Base-by-base conservation (phyloP, 2,329 filamentous ascomycete species). In the Neonectria coccinea region DNA sequence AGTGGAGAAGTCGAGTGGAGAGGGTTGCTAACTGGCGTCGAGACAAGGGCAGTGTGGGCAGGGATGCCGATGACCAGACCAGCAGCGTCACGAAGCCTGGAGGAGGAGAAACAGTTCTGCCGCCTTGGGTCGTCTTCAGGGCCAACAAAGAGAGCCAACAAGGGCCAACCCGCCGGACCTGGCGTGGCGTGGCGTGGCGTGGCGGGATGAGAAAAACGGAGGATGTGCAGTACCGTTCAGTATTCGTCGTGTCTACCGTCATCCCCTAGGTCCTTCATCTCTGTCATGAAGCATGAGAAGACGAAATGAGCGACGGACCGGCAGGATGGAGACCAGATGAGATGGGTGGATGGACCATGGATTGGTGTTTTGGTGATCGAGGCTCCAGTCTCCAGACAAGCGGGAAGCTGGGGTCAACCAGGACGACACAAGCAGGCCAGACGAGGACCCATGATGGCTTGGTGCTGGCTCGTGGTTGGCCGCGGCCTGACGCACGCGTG, bases 391-490 rank as follows among this genome's bases (percentile, higher is more conserved):
- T 31, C 33, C 47, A 45, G 41, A 58, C 22, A 45, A 36, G 25
- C 45, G 44, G 39, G 54, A 48, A 67, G 51, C 60, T 65, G 60
- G 62, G 64, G 64, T 56, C 56, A 45, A 51, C 60, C 53, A 62
- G 52, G 47, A 58, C 58, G 42, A 58, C 56, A 42, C 39, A 71
- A 67, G 58, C 69, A 66, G 64, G 64, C 64, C 27, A 60, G 22
- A 53, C 53, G 54, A 56, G 56, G 61, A 64, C 50, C 61, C 61
- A 31, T 50, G 47, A 50, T 33, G 48, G 53, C 10, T 50, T 50
- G 55, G 31, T 41, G 55, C 55, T 51, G 54, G 48, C 45, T 27
- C 25, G n/a, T 58, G 61, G 61, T 59, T 59, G 54, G 56, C 39
- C 51, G 27, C 27, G 42, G 51, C 44, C 59, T 44, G 56, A 53